Conservation (phyloP, 2,329 filamentous ascomycete species). For the Phialocephala subalpina region DNA sequence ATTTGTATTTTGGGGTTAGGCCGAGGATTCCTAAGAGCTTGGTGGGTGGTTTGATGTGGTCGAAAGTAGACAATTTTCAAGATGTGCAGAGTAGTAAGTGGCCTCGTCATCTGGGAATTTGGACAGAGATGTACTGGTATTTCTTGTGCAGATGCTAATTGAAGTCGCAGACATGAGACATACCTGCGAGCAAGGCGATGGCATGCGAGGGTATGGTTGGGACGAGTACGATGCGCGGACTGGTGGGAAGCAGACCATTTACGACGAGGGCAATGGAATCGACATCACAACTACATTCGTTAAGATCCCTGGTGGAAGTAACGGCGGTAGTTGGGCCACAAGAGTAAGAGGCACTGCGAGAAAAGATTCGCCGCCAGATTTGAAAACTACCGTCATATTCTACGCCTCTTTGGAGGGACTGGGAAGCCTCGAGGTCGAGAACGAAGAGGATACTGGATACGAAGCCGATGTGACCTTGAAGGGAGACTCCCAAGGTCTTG, state of each 20-base stretch:
- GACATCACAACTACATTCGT: slow-evolving; percentile 94
- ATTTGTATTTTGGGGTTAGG: slow-evolving; percentile 91
- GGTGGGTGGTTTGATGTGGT: slow-evolving; percentile 87
- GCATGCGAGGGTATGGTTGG: slow-evolving; percentile 96
- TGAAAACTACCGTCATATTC: slow-evolving; percentile 82
- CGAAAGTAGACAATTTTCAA: slow-evolving; percentile 79
- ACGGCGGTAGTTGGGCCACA: slow-evolving; percentile 93
- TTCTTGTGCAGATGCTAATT: slow-evolving; percentile 26
- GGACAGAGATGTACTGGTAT: slow-evolving; percentile 8
- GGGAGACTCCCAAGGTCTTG: slow-evolving; percentile 76
- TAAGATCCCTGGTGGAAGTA: slow-evolving; percentile 84
- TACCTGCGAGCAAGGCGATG: slow-evolving; percentile 94
- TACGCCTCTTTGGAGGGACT: slow-evolving; percentile 83
- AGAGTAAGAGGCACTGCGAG: slow-evolving; percentile 84
- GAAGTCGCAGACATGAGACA: slow-evolving; percentile 76
- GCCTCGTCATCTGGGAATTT: background rate
- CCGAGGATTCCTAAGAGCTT: slow-evolving; percentile 84
- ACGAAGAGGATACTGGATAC: slow-evolving; percentile 61
- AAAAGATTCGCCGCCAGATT: slow-evolving; percentile 68
- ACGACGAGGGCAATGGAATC: slow-evolving; percentile 86
- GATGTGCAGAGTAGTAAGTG: slow-evolving; percentile 78
- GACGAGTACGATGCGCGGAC: slow-evolving; percentile 92
- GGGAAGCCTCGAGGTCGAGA: slow-evolving; percentile 68
- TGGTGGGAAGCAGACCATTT: slow-evolving; percentile 89
- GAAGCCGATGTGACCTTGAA: slow-evolving; percentile 71